Percentiles rank a stretch among this genome's conserved stretches.
These are phyloP conservation scores for Phytophthora gonapodyides DNA, from an alignment of 352 stramenopile genomes.

Conservation along the genomic window DNA sequence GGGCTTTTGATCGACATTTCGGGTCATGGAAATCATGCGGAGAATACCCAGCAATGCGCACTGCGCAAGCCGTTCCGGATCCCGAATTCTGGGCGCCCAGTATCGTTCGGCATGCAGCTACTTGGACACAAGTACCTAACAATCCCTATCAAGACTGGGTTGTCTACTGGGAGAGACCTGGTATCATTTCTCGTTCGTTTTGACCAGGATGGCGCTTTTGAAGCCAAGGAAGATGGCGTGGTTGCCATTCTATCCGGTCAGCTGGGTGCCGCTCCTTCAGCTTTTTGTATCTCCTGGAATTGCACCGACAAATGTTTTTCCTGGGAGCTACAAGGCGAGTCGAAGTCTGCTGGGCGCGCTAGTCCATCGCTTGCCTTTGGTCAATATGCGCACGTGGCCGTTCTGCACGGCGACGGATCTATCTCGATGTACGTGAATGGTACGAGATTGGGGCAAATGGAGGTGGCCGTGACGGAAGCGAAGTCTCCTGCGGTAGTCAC, in stretches of 20 bases:
- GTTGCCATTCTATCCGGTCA: slow-evolving; percentile 25
- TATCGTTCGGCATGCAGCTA: slow-evolving; percentile 49
- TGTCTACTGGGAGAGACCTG: slow-evolving; percentile 3
- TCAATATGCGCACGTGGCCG: slow-evolving; percentile 36
- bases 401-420: slow-evolving; percentile 8
- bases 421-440: slow-evolving; percentile 33
- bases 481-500: not conserved
- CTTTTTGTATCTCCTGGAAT: slow-evolving; percentile 35
- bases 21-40: slow-evolving; percentile 46
- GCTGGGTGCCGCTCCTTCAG: slow-evolving; percentile 3
- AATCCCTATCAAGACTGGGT: slow-evolving; percentile 6
- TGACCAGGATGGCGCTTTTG: slow-evolving; percentile 19
- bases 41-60: slow-evolving; percentile 32
- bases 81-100: slow-evolving; percentile 11
- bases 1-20: slow-evolving; percentile 57
- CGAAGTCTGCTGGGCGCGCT: not conserved
- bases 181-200: slow-evolving; percentile 62
- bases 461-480: not conserved
- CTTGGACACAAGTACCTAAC: slow-evolving; percentile 31
- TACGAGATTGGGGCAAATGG: slow-evolving; percentile 8
- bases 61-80: slow-evolving; percentile 69
- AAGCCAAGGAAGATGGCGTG: not conserved
- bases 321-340: slow-evolving; percentile 15
- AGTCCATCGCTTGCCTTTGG: slow-evolving; percentile 20
- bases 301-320: slow-evolving; percentile 13